Percentiles rank a stretch among this genome's conserved stretches.
phyloP scores from a whole-genome alignment of 2,329 filamentous ascomycete species.

The Rutstroemia sp. region DNA sequence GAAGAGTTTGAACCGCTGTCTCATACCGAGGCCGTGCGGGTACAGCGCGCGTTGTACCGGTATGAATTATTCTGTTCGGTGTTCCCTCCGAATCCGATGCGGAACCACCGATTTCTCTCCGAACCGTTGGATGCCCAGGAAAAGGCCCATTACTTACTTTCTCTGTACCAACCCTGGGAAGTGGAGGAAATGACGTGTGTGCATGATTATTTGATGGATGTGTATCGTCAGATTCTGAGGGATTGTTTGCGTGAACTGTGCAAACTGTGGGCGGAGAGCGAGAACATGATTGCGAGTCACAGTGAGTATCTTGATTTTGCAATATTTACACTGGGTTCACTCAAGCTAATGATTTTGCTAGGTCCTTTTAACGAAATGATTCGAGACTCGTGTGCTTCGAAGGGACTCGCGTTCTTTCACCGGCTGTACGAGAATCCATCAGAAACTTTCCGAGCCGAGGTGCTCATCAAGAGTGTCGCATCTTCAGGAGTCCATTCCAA shows the following conservation, averaged over 20 bases:
- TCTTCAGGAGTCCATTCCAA: background rate
- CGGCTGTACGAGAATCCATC: slow-evolving; percentile 1
- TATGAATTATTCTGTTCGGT: too few relatives aligned
- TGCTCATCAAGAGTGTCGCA: background rate
- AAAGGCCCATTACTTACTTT: slow-evolving; percentile 1
- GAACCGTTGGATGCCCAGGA: slow-evolving; percentile 1
- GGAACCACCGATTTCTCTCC: background rate
- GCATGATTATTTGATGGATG: slow-evolving; percentile 5
- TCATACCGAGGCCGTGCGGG: too few relatives aligned
- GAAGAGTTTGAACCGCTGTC: too few relatives aligned
- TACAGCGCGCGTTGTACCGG: too few relatives aligned
- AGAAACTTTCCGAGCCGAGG: background rate
- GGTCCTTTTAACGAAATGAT: too few relatives aligned
- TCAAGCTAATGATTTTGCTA: too few relatives aligned
- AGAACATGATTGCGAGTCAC: too few relatives aligned
- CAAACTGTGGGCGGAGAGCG: too few relatives aligned
- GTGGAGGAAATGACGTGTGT: slow-evolving; percentile 10
- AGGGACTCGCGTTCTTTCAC: slow-evolving; percentile 7
- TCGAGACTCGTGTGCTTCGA: slow-evolving; percentile 2
- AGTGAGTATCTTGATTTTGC: background rate
- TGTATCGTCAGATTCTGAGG: background rate
- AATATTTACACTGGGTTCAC: background rate
- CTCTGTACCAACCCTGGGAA: slow-evolving; percentile 8
- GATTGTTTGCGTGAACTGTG: too few relatives aligned
- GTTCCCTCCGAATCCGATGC: too few relatives aligned